Base-by-base conservation (phyloP, 2,329 filamentous ascomycete species). In the Hymenoscyphus albidus region DNA sequence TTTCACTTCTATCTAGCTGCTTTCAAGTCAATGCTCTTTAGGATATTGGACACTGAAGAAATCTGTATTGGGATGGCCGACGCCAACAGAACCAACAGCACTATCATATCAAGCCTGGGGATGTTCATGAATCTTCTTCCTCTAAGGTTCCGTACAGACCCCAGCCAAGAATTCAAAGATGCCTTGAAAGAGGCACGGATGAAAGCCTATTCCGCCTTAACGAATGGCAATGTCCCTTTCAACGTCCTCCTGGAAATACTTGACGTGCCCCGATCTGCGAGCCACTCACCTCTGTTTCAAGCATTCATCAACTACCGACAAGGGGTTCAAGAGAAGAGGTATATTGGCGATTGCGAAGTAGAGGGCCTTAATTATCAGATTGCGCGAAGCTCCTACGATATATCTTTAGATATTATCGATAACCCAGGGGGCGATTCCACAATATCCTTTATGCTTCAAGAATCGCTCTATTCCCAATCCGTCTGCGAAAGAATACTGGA, bases 281-380 rank as follows among this genome's bases (percentile, higher is more conserved):
- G 73, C 0, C 68, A 79, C 59, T 78, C 67, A 39, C 83, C 83
- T 0, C 42, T 85, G 0, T 85, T 84, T 74, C 83, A 86, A 69
- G 54, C 54, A 16, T 67, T 69, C 55, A 56, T 71, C 39, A 64
- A 72, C 55, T 71, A 70, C 59, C 31, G 62, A 35, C 61, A 61
- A n/a, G 64, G 64, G 4, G 48, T 63, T 2, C 12, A 44, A 40
- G 60, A 63, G 22, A 63, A 18, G 22, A 2, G 57, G 3, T 31
- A 9, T 12, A 63, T 65, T 32, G 64, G 61, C 4, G 31, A 65
- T 16, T 35, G 55, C 14, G n/a, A 62, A 5, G 27, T 54, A 13
- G 56, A 67, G 48, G 55, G 16, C 2, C 35, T 48, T 18, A 39
- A 62, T 12, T 56, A 62, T 31, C 38, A 59, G 22, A 58, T 60